Base-by-base conservation (phyloP, 768 basidiomycete genomes). In the Chalciporus piperatus region DNA sequence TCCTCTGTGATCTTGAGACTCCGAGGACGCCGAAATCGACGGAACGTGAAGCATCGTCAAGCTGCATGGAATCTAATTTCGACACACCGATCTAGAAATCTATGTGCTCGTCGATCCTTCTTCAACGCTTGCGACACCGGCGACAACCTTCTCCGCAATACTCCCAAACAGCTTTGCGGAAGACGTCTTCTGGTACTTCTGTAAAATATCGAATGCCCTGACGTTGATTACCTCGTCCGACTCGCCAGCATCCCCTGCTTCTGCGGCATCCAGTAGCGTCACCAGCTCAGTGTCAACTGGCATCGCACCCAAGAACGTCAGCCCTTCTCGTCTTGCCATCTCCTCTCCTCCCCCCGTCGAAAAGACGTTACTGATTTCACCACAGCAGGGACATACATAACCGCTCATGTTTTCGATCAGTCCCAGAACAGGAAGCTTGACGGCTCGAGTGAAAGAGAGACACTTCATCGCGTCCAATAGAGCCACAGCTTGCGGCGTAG, bases 361-460 rank as follows among this genome's bases (percentile, higher is more conserved):
- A 69, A 98, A 99, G 48, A 97, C 82, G 67, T 96, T 92, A 74
- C 85, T 92, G 59, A 98, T 76, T 69, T 98, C 95, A 14, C 92
- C 92, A 66, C 97, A 98, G 66, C 95, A 97, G 41, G 97, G 97
- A 64, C 96, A 98, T 17, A 88, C 89, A 71, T 97, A 98, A 45
- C 97, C 97, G 57, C 92, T 90, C 97, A 98, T 98, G 72, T 98
- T 99, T 67, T 98, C 97, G 60, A 99, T 85, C 45, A 99, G 69
- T 9, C 97, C 97, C 50, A 96, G 73, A 32, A 99, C 85, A 13
- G 88, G 93, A 12, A 98, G 75, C 45, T 82, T 80, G 58, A 94
- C 89, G 9, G 91, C 82, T 16, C 88, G 88, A 13, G 95, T 91
- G 72, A 99, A 99, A 37, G 94, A 95, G 52, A 98, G 80, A 59